phyloP scores from a whole-genome alignment of 768 basidiomycete species.

The Russula ochroleuca region DNA sequence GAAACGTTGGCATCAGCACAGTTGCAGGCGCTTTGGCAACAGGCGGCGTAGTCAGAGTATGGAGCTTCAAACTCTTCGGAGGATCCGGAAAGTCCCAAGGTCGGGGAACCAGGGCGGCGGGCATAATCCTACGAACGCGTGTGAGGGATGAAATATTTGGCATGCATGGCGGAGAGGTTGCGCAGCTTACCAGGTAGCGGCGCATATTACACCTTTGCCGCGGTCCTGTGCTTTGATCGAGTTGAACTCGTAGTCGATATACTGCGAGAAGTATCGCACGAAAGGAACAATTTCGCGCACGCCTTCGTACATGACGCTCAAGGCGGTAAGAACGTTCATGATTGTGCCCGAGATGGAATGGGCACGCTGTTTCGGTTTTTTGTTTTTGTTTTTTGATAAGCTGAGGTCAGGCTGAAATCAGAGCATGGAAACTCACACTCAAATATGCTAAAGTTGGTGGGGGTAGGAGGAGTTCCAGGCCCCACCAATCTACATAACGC shows the following conservation, averaged over 20 bases:
- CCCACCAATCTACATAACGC: conserved; percentile 76
- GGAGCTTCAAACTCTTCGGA: conserved; percentile 22
- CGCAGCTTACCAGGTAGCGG: conserved; percentile 71
- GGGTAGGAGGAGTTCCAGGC: conserved; percentile 73
- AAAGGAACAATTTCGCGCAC: conserved; percentile 81
- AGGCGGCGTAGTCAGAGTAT: conserved; percentile 2
- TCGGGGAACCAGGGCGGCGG: conserved; percentile 70
- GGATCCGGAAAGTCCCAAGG: conserved; percentile 69
- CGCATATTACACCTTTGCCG: conserved; percentile 80
- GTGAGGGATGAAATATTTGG: not conserved
- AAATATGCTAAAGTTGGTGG: conserved; percentile 62
- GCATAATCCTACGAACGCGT: conserved; percentile 56
- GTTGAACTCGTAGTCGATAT: conserved; percentile 69
- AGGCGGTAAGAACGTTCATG: conserved; percentile 70
- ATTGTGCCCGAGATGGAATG: conserved; percentile 58
- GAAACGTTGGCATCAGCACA: not conserved
- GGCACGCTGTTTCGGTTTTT: conserved; percentile 41
- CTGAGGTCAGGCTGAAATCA: not conserved
- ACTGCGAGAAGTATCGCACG: conserved; percentile 77
- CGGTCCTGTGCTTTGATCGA: conserved; percentile 57
- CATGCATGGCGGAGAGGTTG: not conserved
- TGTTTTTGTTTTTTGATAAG: not conserved
- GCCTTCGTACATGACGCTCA: conserved; percentile 65
- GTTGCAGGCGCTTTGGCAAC: not conserved
- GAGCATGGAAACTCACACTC: conserved; percentile 38